Percentiles rank a stretch among this genome's conserved stretches.
These are phyloP conservation scores for Coemansia sp. DNA, from an alignment of 192 early-diverging fungal species.

Conservation along the genomic window DNA sequence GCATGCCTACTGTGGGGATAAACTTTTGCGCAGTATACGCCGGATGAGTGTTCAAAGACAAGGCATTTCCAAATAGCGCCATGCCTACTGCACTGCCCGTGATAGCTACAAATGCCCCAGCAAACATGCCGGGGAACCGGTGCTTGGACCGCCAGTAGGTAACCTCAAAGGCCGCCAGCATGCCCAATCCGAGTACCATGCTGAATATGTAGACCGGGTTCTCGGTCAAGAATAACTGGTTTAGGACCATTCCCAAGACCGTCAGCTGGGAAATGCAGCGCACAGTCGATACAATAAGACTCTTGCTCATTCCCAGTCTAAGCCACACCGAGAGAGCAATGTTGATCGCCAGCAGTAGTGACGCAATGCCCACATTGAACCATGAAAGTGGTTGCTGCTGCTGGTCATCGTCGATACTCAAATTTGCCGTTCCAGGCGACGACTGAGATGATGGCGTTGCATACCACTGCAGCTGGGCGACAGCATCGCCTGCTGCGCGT, in stretches of 20 bases:
- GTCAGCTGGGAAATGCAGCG: constrained; percentile 79
- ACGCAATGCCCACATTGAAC: constrained; percentile 66
- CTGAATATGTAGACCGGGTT: constrained; percentile 61
- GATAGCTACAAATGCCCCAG: constrained; percentile 51
- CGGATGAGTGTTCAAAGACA: constrained; percentile 68
- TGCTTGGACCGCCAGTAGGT: constrained; percentile 69
- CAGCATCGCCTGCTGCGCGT: not conserved
- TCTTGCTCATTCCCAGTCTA: constrained; percentile 65
- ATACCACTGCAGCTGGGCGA: constrained; percentile 21
- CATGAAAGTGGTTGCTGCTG: constrained; percentile 15
- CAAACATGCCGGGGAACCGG: constrained; percentile 73
- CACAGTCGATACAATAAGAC: constrained; percentile 64
- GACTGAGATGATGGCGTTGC: not conserved
- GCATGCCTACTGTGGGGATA: constrained; percentile 89
- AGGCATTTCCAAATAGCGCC: constrained; percentile 41
- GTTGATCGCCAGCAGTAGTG: constrained; percentile 60
- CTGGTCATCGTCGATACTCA: not conserved
- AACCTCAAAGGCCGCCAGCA: constrained; percentile 66
- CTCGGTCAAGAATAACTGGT: constrained; percentile 64
- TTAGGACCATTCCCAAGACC: constrained; percentile 66
- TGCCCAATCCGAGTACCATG: constrained; percentile 60
- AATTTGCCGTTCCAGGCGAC: not conserved
- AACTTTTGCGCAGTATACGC: constrained; percentile 73
- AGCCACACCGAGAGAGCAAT: constrained; percentile 61
- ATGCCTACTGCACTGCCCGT: constrained; percentile 20